Percentiles rank a stretch among this genome's conserved stretches.
phyloP scores from a whole-genome alignment of 139 green algal species.

The Chlamydomonas sp. region DNA sequence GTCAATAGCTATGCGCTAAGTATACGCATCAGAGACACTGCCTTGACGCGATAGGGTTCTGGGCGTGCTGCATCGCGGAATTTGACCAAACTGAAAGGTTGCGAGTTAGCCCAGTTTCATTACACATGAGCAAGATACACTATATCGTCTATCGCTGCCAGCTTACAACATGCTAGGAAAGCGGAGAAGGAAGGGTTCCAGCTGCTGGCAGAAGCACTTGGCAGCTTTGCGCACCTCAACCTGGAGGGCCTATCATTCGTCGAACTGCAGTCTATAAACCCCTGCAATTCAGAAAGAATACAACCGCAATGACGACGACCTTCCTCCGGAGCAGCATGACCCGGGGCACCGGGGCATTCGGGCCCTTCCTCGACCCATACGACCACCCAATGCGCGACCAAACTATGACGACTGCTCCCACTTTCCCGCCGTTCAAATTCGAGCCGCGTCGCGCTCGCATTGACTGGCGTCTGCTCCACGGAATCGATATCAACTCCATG shows the following conservation, averaged over 20 bases:
- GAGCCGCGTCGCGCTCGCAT: conserved; percentile 53
- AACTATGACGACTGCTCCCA: conserved; percentile 8
- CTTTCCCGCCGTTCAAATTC: conserved; percentile 69
- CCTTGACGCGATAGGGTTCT: too few relatives aligned
- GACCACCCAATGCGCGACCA: conserved; percentile 32
- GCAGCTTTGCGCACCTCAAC: background rate
- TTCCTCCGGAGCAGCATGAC: background rate
- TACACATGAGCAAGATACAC: too few relatives aligned
- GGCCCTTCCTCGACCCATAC: conserved; percentile 7
- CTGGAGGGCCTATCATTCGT: background rate
- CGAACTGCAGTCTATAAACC: background rate
- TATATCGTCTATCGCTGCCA: too few relatives aligned
- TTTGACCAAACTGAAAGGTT: too few relatives aligned
- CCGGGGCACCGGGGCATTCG: background rate
- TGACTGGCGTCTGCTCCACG: conserved; percentile 76
- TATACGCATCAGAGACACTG: background rate
- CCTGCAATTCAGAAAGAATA: background rate
- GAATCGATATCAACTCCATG: conserved; percentile 65
- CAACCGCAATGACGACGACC: background rate
- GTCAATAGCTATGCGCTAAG: background rate
- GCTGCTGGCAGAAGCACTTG: background rate
- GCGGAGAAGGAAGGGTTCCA: too few relatives aligned
- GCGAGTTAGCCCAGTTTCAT: too few relatives aligned
- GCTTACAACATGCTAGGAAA: too few relatives aligned
- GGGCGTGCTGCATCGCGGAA: too few relatives aligned